phyloP scores from a whole-genome alignment of 106 monocot species.

The Allium sativum region DNA sequence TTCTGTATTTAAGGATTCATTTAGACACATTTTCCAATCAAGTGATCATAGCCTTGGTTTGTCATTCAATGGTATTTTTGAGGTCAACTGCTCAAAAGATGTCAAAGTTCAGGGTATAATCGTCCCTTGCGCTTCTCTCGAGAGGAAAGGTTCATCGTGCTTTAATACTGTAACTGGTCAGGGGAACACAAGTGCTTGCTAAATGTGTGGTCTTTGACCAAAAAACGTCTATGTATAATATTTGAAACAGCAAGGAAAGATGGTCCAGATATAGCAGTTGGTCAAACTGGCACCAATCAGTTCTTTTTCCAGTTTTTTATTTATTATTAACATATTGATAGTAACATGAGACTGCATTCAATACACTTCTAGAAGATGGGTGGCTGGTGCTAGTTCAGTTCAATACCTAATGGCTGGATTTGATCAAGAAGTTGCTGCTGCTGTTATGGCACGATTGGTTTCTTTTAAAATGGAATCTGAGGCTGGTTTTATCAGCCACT shows the following conservation, averaged over 20 bases:
- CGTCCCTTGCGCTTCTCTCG: slow-evolving; percentile 95
- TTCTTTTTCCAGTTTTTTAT: slow-evolving; percentile 7
- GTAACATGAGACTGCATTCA: slow-evolving; percentile 81
- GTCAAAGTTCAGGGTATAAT: slow-evolving; percentile 87
- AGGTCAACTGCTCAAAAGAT: slow-evolving; percentile 89
- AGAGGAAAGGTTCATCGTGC: slow-evolving; percentile 90
- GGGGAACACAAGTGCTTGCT: slow-evolving; percentile 94
- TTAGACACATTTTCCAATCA: slow-evolving; percentile 77
- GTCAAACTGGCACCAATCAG: slow-evolving; percentile 27
- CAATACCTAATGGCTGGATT: slow-evolving; percentile 92
- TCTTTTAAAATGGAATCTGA: slow-evolving; percentile 96
- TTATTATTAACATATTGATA: slow-evolving; percentile 91
- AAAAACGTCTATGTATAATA: slow-evolving; percentile 75
- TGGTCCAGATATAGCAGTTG: slow-evolving; percentile 50
- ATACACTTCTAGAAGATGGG: slow-evolving; percentile 89
- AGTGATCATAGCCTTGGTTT: slow-evolving; percentile 77
- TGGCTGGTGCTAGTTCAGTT: slow-evolving; percentile 66
- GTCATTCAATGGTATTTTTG: slow-evolving; percentile 96
- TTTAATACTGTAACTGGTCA: slow-evolving; percentile 82
- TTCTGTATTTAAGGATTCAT: slow-evolving; percentile 89
- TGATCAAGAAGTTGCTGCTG: slow-evolving; percentile 95
- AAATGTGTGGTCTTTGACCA: slow-evolving; percentile 95
- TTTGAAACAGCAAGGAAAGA: slow-evolving; percentile 89
- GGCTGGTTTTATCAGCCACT: slow-evolving; percentile 87
- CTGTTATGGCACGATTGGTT: slow-evolving; percentile 83